Percentiles rank a stretch among this genome's conserved stretches.
Evolutionary conservation across 129 eudicot species (phyloP).

Genomic region (Pseudognaphalium luteoalbum): DNA sequence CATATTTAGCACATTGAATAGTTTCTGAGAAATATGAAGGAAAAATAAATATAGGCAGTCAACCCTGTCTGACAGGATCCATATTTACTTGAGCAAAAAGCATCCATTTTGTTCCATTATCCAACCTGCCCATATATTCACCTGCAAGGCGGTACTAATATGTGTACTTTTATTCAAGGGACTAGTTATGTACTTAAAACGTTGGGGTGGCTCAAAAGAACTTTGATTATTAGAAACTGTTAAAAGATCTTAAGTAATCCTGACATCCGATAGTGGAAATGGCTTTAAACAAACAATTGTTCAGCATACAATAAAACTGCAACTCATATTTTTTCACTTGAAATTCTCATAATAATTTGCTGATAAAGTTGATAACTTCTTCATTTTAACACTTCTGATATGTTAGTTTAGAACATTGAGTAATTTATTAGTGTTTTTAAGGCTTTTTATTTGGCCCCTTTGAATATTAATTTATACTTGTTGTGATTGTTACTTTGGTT

Average conservation of each 20-base stretch:
- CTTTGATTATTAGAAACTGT: neutral
- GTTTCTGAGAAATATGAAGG: neutral
- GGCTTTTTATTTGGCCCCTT: neutral
- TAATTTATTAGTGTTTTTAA: neutral
- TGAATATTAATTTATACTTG: neutral
- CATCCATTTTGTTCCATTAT: neutral
- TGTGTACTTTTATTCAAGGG: neutral
- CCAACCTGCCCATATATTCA: neutral
- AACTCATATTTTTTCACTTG: neutral
- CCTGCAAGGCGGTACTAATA: neutral
- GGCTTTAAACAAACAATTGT: neutral
- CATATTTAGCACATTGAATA: neutral
- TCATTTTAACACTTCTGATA: neutral
- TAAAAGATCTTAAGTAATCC: neutral
- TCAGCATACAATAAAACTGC: neutral
- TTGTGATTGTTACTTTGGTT: neutral
- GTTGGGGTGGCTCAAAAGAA: neutral
- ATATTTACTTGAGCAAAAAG: neutral
- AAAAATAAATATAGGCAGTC: neutral
- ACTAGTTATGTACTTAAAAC: neutral
- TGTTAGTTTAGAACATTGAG: neutral
- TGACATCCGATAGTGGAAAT: neutral
- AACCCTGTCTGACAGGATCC: neutral
- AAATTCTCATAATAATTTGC: conserved; percentile 1
- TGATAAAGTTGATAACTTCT: neutral